Evolutionary conservation across 2,329 filamentous ascomycete species (phyloP).

Genomic region (Penicillium sp.): DNA sequence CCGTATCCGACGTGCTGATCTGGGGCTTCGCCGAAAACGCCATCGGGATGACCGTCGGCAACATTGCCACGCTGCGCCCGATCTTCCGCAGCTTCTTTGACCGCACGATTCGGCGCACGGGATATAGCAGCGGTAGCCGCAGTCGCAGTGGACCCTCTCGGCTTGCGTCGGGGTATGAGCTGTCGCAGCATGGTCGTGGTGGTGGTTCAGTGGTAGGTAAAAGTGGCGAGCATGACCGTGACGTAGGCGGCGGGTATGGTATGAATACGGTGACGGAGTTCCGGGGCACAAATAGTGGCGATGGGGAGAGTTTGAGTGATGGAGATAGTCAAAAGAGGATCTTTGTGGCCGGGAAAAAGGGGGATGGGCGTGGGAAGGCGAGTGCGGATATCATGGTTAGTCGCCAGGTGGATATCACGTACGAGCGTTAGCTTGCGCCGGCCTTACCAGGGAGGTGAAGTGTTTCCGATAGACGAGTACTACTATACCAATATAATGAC

Average conservation of each 20-base stretch:
- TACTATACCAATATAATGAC: not conserved
- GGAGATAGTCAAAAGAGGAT: constrained; percentile 31
- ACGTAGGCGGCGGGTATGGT: not conserved
- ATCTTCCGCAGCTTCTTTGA: constrained; percentile 40
- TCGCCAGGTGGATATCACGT: constrained; percentile 8
- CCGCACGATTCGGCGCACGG: constrained; percentile 24
- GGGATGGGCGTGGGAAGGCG: not conserved
- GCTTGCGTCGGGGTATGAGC: constrained; percentile 20
- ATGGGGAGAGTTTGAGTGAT: constrained; percentile 22
- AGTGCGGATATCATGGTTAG: constrained; percentile 9
- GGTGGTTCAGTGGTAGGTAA: not conserved
- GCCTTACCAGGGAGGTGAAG: not conserved
- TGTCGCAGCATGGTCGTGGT: constrained; percentile 9
- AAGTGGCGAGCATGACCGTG: constrained; percentile 18
- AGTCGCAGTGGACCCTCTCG: constrained; percentile 1
- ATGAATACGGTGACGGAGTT: constrained; percentile 16
- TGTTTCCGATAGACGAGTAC: not conserved
- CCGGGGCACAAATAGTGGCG: not conserved
- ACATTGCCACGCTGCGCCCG: constrained; percentile 53
- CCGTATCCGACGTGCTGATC: constrained; percentile 48
- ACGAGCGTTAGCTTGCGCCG: not conserved
- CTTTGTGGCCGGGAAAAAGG: constrained; percentile 7
- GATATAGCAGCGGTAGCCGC: constrained; percentile 14
- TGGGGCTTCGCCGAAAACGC: constrained; percentile 57
- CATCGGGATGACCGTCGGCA: constrained; percentile 56